phyloP scores from a whole-genome alignment of 192 early-diverging fungal species.

The Coemansia sp. region DNA sequence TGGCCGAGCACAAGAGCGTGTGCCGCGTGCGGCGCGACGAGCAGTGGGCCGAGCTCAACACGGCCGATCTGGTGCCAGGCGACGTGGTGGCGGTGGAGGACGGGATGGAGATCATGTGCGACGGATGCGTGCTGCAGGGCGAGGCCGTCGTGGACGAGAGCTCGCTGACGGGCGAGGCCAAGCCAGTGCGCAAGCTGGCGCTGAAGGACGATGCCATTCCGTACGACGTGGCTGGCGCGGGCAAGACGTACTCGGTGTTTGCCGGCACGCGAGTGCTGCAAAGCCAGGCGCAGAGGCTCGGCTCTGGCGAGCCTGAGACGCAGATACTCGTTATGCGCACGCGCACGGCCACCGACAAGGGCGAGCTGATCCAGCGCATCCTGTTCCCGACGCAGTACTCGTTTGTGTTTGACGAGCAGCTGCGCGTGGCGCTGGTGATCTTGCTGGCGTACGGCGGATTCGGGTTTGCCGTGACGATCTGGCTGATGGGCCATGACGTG shows the following conservation, averaged over 20 bases:
- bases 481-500: slow-evolving; percentile 60
- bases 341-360: slow-evolving; percentile 57
- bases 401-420: slow-evolving; percentile 67
- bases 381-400: slow-evolving; percentile 60
- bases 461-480: slow-evolving; percentile 47
- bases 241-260: slow-evolving; percentile 65
- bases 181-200: slow-evolving; percentile 78
- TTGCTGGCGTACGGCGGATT: slow-evolving; percentile 60
- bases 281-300: slow-evolving; percentile 13
- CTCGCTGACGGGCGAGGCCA: slow-evolving; percentile 78
- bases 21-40: slow-evolving; percentile 63
- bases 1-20: slow-evolving; percentile 59
- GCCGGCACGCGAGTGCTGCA: slow-evolving; percentile 59
- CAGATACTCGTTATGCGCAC: slow-evolving; percentile 67
- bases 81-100: slow-evolving; percentile 61
- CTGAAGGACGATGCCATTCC: slow-evolving; percentile 58
- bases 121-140: slow-evolving; percentile 69
- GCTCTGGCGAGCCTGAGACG: slow-evolving; percentile 34
- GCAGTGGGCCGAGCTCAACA: slow-evolving; percentile 59
- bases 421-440: slow-evolving; percentile 59
- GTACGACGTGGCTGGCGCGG: slow-evolving; percentile 27
- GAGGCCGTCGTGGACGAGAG: slow-evolving; percentile 76
- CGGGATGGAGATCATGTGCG: slow-evolving; percentile 63
- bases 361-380: slow-evolving; percentile 62
- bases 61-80: slow-evolving; percentile 69